These are phyloP conservation scores for Tylopilus sp. DNA, from an alignment of 1,284 basidiomycete species.

Conservation along the genomic window DNA sequence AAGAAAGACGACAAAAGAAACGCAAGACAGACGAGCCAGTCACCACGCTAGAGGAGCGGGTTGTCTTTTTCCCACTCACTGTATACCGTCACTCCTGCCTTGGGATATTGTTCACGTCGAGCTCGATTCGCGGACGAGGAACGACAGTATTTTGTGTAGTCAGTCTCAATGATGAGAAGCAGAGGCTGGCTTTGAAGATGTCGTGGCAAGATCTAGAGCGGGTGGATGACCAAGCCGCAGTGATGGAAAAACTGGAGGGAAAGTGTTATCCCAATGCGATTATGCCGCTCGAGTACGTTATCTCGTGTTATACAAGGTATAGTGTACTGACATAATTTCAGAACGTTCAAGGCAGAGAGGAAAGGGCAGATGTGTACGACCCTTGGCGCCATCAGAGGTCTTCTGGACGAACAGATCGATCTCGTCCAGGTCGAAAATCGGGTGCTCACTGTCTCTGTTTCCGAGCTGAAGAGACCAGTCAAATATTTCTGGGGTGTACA, in stretches of 20 bases:
- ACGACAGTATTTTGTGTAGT: constrained; percentile 9
- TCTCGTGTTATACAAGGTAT: background rate
- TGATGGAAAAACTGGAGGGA: background rate
- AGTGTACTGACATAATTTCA: background rate
- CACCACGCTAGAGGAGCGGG: background rate
- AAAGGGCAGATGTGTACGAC: constrained; percentile 3
- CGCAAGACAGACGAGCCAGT: background rate
- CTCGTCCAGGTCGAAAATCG: constrained; percentile 13
- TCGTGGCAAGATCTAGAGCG: constrained; percentile 16
- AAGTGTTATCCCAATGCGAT: constrained; percentile 1
- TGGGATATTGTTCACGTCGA: constrained; percentile 8
- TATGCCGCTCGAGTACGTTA: background rate
- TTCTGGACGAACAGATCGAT: background rate
- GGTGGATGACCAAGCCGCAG: background rate
- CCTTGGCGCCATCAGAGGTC: constrained; percentile 1
- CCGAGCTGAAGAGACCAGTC: constrained; percentile 4
- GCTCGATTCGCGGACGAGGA: constrained; percentile 16
- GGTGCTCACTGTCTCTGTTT: background rate
- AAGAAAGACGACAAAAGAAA: background rate
- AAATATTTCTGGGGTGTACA: constrained; percentile 21
- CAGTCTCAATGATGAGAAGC: background rate
- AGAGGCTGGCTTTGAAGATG: constrained; percentile 7
- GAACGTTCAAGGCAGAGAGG: background rate
- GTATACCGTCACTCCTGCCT: constrained; percentile 4
- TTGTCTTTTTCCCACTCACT: background rate